Conservation (phyloP, 768 basidiomycete species). For the Steccherinum ochraceum region DNA sequence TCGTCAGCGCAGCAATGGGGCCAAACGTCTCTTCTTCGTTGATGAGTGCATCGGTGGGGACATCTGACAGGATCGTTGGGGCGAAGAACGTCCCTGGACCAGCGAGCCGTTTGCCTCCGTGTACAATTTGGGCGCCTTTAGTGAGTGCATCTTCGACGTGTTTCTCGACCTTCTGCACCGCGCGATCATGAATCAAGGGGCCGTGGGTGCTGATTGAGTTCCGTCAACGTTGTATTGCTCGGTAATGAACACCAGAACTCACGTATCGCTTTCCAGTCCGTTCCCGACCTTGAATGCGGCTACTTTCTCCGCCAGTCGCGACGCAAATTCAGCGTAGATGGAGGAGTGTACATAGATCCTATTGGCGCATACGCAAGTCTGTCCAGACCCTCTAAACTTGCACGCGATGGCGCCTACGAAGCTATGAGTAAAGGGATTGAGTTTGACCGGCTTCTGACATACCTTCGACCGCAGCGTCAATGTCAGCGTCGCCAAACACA, state of each 20-base stretch:
- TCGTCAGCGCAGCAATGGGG: slow-evolving; percentile 78
- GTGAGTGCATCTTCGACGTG: slow-evolving; percentile 87
- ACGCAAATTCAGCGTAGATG: slow-evolving; percentile 90
- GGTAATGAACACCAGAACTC: slow-evolving; percentile 21
- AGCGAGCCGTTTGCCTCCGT: slow-evolving; percentile 74
- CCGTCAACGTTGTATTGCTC: neutral
- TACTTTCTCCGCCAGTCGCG: slow-evolving; percentile 79
- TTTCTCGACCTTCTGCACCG: slow-evolving; percentile 75
- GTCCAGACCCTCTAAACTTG: slow-evolving; percentile 79
- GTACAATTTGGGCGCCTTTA: slow-evolving; percentile 80
- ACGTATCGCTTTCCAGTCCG: slow-evolving; percentile 76
- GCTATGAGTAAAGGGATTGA: neutral
- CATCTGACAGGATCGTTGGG: slow-evolving; percentile 88
- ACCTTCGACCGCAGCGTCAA: slow-evolving; percentile 89
- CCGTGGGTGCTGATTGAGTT: slow-evolving; percentile 73
- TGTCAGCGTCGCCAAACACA: slow-evolving; percentile 93
- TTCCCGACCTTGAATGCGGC: slow-evolving; percentile 82
- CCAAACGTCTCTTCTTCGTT: slow-evolving; percentile 93
- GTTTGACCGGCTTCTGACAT: slow-evolving; percentile 7
- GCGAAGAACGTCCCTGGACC: slow-evolving; percentile 64
- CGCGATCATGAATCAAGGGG: slow-evolving; percentile 84
- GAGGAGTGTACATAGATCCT: slow-evolving; percentile 88
- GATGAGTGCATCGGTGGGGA: slow-evolving; percentile 59
- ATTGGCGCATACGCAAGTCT: slow-evolving; percentile 87
- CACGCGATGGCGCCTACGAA: slow-evolving; percentile 58